Conservation (phyloP, 2,329 filamentous ascomycete genomes). For the Fusarium sp. region DNA sequence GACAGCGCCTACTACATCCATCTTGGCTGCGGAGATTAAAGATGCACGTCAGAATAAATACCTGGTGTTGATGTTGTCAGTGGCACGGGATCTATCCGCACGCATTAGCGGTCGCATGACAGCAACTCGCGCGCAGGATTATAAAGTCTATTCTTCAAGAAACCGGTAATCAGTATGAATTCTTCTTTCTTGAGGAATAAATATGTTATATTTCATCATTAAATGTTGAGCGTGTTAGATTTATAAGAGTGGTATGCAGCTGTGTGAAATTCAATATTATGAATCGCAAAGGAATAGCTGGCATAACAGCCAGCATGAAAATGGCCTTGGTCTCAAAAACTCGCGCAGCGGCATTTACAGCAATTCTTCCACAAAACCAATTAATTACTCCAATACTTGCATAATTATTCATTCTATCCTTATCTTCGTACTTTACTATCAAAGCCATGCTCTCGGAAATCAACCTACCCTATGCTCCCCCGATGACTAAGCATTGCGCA, state of each 20-base stretch:
- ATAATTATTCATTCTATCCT: neutral
- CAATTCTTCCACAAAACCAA: too few relatives aligned
- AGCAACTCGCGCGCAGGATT: slow-evolving; percentile 5
- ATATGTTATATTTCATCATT: neutral
- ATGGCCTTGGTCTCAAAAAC: too few relatives aligned
- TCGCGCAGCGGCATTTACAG: too few relatives aligned
- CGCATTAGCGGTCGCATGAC: slow-evolving; percentile 23
- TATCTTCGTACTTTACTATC: too few relatives aligned
- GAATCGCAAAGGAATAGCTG: too few relatives aligned
- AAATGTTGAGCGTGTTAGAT: too few relatives aligned
- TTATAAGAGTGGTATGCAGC: too few relatives aligned
- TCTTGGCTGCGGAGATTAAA: fast-evolving
- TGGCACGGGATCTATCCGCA: slow-evolving; percentile 29
- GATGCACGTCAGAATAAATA: neutral
- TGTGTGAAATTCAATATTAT: too few relatives aligned
- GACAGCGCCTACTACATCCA: neutral
- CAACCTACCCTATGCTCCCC: slow-evolving; percentile 5
- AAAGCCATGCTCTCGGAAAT: neutral
- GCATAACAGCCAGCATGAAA: too few relatives aligned
- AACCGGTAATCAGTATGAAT: neutral
- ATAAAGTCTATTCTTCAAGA: neutral
- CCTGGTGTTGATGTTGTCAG: neutral
- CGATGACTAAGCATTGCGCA: slow-evolving; percentile 42
- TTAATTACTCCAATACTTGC: neutral
- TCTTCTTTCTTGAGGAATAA: neutral